phyloP scores from a whole-genome alignment of 176 grass and related monocot species.

The Zea luxurians region DNA sequence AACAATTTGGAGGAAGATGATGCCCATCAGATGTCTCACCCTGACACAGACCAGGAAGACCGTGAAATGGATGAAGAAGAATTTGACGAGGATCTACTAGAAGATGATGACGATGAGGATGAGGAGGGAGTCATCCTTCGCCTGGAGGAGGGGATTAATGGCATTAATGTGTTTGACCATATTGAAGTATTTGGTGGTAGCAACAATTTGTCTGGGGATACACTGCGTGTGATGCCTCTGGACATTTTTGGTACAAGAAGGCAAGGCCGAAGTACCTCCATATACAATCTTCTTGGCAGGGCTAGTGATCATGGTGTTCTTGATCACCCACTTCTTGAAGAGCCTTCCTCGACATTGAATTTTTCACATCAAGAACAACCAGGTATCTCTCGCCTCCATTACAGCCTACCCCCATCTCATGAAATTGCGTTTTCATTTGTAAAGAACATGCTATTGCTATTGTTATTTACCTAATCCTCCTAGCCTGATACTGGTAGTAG shows the following conservation, averaged over 20 bases:
- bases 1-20: conserved; percentile 90
- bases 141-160: conserved; percentile 93
- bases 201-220: conserved; percentile 70
- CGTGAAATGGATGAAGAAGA: conserved; percentile 98
- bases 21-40: conserved; percentile 79
- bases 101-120: conserved; percentile 95
- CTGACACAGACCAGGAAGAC: conserved; percentile 93
- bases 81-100: conserved; percentile 93
- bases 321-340: conserved; percentile 93
- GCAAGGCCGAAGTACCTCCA: conserved; percentile 89
- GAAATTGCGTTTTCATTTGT: neutral
- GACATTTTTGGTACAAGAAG: conserved; percentile 96
- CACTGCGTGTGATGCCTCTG: conserved; percentile 90
- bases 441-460: neutral
- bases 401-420: neutral
- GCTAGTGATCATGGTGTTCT: conserved; percentile 64
- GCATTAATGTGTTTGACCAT: conserved; percentile 99
- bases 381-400: conserved; percentile 47
- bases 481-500: too few relatives aligned
- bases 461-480: neutral
- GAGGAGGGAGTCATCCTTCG: conserved; percentile 94
- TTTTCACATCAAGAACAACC: conserved; percentile 73
- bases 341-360: conserved; percentile 57
- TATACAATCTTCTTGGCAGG: conserved; percentile 96
- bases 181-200: conserved; percentile 87